phyloP scores from a whole-genome alignment of 305 asterid genomes.

The Ruellia speciosa region DNA sequence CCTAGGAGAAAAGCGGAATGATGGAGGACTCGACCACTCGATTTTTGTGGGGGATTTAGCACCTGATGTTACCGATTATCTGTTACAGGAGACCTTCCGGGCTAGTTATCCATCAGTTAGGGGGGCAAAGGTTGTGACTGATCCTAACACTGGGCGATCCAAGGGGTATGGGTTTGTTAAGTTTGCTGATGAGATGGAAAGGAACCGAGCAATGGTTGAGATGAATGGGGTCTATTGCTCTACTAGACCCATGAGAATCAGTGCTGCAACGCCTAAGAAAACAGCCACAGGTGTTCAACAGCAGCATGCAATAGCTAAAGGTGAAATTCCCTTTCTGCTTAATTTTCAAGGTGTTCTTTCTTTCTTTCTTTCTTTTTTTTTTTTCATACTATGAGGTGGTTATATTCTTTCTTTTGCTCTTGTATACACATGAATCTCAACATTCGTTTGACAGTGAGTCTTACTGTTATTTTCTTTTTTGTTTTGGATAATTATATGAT shows the following conservation, averaged over 20 bases:
- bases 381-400: no score
- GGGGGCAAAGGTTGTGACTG: conserved; percentile 93
- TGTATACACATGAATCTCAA: no score
- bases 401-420: no score
- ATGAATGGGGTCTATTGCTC: conserved; percentile 95
- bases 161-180: conserved; percentile 97
- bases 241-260: conserved; percentile 91
- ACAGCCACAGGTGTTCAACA: conserved; percentile 48
- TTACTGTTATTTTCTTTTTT: no score
- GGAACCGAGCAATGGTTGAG: conserved; percentile 90
- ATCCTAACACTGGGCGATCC: conserved; percentile 83
- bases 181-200: conserved; percentile 79
- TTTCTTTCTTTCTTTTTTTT: no score
- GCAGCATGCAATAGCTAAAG: conserved; percentile 62
- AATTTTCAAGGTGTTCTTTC: conserved; percentile 12
- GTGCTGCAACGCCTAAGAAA: conserved; percentile 99
- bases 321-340: conserved; percentile 25
- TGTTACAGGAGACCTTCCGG: conserved; percentile 87
- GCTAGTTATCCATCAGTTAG: conserved; percentile 75
- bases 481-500: no score
- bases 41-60: conserved; percentile 96
- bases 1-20: conserved; percentile 57
- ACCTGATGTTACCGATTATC: conserved; percentile 88
- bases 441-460: no score
- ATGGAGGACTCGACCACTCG: conserved; percentile 84